phyloP scores from a whole-genome alignment of 1,284 basidiomycete genomes.

The Tilletia indica region DNA sequence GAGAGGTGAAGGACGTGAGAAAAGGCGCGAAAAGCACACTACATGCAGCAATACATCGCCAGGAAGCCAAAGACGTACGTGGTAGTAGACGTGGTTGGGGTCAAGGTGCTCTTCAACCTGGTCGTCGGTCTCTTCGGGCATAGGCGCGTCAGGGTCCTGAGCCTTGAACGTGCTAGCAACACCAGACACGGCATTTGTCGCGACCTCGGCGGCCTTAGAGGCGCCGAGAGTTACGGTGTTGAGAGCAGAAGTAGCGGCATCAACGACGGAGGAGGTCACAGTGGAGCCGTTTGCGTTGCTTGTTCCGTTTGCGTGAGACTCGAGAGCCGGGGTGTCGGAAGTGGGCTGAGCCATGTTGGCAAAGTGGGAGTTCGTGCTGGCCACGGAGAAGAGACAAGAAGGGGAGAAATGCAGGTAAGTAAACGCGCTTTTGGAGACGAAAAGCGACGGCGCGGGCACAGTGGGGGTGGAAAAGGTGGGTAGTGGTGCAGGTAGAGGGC shows the following conservation, averaged over 20 bases:
- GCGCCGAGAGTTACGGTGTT: constrained; percentile 8
- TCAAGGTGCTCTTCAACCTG: constrained; percentile 14
- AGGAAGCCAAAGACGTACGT: not conserved
- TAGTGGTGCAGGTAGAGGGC: too few species aligned
- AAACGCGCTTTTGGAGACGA: too few species aligned
- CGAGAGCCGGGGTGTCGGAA: too few species aligned
- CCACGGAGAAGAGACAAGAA: too few species aligned
- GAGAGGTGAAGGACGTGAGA: not conserved
- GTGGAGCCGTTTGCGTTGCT: constrained; percentile 4
- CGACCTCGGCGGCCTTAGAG: constrained; percentile 14
- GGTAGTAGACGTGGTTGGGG: constrained; percentile 19
- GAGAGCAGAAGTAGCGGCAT: constrained; percentile 5
- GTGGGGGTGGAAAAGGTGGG: too few species aligned
- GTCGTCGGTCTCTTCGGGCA: constrained; percentile 13
- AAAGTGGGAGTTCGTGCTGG: too few species aligned
- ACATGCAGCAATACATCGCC: not conserved
- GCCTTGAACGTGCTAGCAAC: not conserved
- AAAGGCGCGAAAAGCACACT: not conserved
- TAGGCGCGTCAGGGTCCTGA: constrained; percentile 10
- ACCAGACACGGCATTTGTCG: not conserved
- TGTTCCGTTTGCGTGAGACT: not conserved
- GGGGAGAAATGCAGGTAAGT: too few species aligned
- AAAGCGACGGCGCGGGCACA: too few species aligned
- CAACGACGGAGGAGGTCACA: not conserved
- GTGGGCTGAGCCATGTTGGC: too few species aligned